These are phyloP conservation scores for Capsicum chinense DNA, from an alignment of 257 asterid species.

Conservation along the genomic window DNA sequence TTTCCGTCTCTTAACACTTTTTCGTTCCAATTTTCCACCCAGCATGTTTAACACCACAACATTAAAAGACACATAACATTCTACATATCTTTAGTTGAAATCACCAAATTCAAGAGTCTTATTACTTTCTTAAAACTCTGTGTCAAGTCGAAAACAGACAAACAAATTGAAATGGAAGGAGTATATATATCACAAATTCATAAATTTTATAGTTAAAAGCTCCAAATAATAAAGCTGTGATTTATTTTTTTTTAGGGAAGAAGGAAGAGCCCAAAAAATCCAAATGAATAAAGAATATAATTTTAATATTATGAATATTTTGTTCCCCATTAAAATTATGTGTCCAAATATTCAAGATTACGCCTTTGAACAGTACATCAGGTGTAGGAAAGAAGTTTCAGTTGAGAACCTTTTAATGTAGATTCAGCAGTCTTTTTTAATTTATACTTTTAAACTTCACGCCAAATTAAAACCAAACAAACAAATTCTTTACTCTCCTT, in stretches of 20 bases:
- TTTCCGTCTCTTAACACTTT: too few relatives aligned
- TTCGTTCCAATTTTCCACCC: too few relatives aligned
- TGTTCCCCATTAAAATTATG: background rate
- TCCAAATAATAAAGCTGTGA: background rate
- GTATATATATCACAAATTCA: background rate
- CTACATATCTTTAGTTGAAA: background rate
- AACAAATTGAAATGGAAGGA: background rate
- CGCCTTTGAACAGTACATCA: background rate
- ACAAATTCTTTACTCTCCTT: background rate
- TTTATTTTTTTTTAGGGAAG: too few relatives aligned
- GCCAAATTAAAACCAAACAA: background rate
- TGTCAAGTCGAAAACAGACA: background rate
- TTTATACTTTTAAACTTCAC: background rate
- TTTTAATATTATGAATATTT: background rate
- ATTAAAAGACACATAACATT: background rate
- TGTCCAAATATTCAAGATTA: background rate
- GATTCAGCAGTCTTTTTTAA: background rate
- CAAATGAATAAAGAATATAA: background rate
- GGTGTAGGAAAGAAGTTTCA: background rate
- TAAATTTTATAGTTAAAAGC: too few relatives aligned
- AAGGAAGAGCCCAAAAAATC: background rate
- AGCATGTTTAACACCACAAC: background rate
- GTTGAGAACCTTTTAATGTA: background rate
- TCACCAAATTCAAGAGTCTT: background rate
- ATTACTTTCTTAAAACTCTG: background rate